Base-by-base conservation (phyloP, 1,284 basidiomycete genomes). In the Agaricales sp. region DNA sequence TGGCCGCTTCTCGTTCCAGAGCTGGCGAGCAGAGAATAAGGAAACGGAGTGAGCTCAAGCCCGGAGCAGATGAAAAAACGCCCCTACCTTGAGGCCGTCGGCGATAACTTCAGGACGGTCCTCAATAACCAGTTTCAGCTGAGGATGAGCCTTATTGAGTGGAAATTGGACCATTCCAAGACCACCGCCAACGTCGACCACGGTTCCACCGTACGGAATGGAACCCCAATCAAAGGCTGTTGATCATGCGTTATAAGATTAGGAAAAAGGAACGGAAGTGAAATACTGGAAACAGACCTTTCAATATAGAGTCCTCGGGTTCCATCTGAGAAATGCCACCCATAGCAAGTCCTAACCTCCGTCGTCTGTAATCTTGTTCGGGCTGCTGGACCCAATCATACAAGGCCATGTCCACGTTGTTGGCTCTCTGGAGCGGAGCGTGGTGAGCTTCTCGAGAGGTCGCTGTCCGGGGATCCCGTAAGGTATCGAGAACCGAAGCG, bases 331-430 rank as follows among this genome's bases (percentile, higher is more conserved):
- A 8, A 8, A 35, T n/a, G 11, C 30, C 41, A n/a, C 18, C 20
- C 58, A 62, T 62, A 11, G 51, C 59, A 30, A 57, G 53, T 3
- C 52, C 56, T 46, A 62, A 62, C 1, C 59, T 52, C 23, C 51
- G 45, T 19, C 57, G 43, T n/a, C 59, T 51, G 4, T 16, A 41
- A 13, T 48, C 45, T 47, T 63, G 58, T 43, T 54, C 59, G 2
- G 59, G 58, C 11, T 54, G 53, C 48, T 58, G 58, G 30, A 59
- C 52, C 57, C 58, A 63, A 18, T 55, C 46, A 45, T 57, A 63
- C 46, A 35, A 35, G 11, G 11, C 11, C n/a, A 35, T n/a, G n/a
- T 35, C 30, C 30, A 35, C 11, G 11, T 35, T 35, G n/a, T 35
- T 11, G 11, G 30, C 30, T n/a, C 30, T 35, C 30, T 35, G 30